Evolutionary conservation across 768 basidiomycete genomes (phyloP), one percentile per base, ranked within the genome.

Genomic region (Mycena kentingensis): DNA sequence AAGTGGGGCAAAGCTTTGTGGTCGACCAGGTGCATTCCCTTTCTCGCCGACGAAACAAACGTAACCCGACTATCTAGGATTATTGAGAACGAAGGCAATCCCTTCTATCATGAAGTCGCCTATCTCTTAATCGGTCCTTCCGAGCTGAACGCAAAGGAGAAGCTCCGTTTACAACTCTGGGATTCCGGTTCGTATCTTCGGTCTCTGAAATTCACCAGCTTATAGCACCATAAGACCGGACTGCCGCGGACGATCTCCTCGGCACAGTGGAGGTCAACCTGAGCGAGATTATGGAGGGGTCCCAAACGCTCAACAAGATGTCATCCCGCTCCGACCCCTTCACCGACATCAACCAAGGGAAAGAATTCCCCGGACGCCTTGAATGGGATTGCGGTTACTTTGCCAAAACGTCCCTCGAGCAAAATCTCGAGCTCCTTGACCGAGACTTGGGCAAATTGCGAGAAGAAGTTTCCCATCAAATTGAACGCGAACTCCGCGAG

Each of bases 91-190:
- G 84, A 86, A 46, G 70, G 77, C 16, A 77, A 82, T 46, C 87
- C 87, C 3, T 76, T 84, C 1, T 90, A 80, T 73, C 87, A 88
- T 60, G 88, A 91, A 70, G 84, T 82, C 0, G 77, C 80, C 0
- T 76, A 81, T 3, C 60, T 90, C 0, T 67, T 88, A 2, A 75
- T 90, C 10, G 81, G 82, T 5, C 75, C 79, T 34, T 77, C 85
- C 38, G 87, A 88, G 52, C 68, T 88, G 43, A 81, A 88, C 60
- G 77, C 83, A 0, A 77, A 84, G 51, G 90, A 92, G 67, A 73
- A 73, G 47, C 67, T 88, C 18, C 75, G 76, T 19, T 66, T 84
- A 19, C 86, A 87, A 73, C 67, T 89, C 2, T 89, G 86, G 86
- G 88, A 90, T 62, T 84, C 82, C 8, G 87, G 88, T 74, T 36